A percentile compares a stretch with the other conserved stretches of the same genome.
Conservation (phyloP, 2,329 filamentous ascomycete species). For the Alternaria brassicicola region DNA sequence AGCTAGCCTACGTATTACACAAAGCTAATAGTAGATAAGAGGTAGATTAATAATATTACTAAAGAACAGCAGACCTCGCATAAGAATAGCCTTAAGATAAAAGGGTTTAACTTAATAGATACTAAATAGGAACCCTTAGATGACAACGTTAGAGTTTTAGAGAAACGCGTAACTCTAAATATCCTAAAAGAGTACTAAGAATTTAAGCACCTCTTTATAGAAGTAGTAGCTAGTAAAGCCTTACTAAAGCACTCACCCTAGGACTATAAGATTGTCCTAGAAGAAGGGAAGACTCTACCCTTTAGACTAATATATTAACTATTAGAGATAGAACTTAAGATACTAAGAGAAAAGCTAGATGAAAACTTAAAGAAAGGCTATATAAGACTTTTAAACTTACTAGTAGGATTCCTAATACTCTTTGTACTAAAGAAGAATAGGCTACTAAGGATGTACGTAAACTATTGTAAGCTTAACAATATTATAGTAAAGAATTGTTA, state of each 20-base stretch:
- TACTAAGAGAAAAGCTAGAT: background rate
- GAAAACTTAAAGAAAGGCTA: background rate
- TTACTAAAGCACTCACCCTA: slow-evolving; percentile 5
- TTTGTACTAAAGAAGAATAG: slow-evolving; percentile 8
- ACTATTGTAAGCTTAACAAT: slow-evolving; percentile 2
- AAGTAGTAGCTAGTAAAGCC: background rate
- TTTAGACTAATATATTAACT: background rate
- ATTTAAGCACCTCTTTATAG: background rate
- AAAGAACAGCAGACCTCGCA: background rate
- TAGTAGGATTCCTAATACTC: slow-evolving; percentile 4
- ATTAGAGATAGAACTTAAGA: background rate
- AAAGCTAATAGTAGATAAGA: background rate
- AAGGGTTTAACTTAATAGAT: background rate
- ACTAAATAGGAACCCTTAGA: background rate
- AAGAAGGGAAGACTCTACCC: background rate
- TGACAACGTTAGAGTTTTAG: background rate
- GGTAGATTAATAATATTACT: background rate
- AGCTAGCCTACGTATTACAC: background rate
- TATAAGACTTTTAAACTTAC: background rate
- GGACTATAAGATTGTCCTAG: background rate
- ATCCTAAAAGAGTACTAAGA: background rate
- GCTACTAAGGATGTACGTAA: background rate
- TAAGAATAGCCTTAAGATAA: background rate
- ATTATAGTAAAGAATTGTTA: slow-evolving; percentile 16
- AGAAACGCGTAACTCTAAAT: background rate